A percentile compares a stretch with the other conserved stretches of the same genome.
Evolutionary conservation across 257 asterid species (phyloP).

Genomic region (Salvia miltiorrhiza): DNA sequence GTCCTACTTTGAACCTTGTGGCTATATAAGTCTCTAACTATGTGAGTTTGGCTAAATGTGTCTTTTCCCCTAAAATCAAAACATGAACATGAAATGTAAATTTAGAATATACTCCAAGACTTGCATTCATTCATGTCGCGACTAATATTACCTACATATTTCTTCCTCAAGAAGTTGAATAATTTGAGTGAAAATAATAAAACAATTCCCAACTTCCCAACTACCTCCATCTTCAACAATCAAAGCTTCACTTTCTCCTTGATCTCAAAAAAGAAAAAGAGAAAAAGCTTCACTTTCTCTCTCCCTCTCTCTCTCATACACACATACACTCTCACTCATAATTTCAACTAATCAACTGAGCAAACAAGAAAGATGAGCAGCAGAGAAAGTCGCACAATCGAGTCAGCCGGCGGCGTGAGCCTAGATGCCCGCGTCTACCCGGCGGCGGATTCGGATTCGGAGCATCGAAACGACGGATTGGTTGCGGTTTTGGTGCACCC

Average conservation of each 20-base stretch:
- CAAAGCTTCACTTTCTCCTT: too few species aligned
- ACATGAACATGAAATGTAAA: too few species aligned
- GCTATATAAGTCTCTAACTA: too few species aligned
- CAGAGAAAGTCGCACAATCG: conserved; percentile 32
- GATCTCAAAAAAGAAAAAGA: too few species aligned
- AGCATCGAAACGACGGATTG: conserved; percentile 18
- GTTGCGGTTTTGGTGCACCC: conserved; percentile 71
- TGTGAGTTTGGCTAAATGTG: too few species aligned
- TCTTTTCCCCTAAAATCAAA: too few species aligned
- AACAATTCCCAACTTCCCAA: not conserved
- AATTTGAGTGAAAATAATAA: not conserved
- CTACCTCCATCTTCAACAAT: not conserved
- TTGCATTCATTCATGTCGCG: too few species aligned
- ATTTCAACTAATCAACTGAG: not conserved
- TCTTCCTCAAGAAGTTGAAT: too few species aligned
- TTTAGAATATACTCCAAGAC: too few species aligned
- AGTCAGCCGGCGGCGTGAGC: conserved; percentile 37
- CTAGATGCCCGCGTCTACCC: conserved; percentile 62
- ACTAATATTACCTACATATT: too few species aligned
- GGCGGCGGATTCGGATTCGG: conserved; percentile 24
- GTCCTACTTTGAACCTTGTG: too few species aligned
- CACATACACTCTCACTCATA: not conserved
- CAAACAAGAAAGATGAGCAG: conserved; percentile 21
- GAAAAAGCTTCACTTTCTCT: not conserved
- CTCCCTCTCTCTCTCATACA: not conserved